Base-by-base conservation (phyloP, 164 flowering plant genomes). In the Houttuynia cordata region DNA sequence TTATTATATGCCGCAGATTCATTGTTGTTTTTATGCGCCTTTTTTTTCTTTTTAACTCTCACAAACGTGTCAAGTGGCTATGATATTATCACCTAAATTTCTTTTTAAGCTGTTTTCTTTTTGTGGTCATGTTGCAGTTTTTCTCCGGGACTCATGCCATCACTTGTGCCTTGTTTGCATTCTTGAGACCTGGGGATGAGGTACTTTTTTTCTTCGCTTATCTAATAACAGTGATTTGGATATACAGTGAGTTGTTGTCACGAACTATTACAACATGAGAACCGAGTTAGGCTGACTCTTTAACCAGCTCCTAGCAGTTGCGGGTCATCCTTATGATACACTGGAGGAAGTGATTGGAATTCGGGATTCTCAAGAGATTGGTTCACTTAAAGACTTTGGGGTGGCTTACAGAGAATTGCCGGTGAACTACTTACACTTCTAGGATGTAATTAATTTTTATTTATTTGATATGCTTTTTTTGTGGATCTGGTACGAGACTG, bases 71-170 rank as follows among this genome's bases (percentile, higher is more conserved):
- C 37, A 30, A 30, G 6, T 30, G 37, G 37, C 37, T 2, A 30
- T 30, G 6, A 30, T 30, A 30, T 6, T 30, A 30, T 30, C 37
- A 30, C 6, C 4, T 30, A 30, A 30, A 30, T 30, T 30, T 30
- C 2, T 30, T 6, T 6, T 30, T 2, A 30, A 30, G 6, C 37
- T 30, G 61, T 24, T 24, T 50, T 53, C 55, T 4, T 18, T 21
- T 65, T 40, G 37, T 30, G 37, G 37, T 30, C 37, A 15, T 60
- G 19, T 56, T 60, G 64, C 79, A 90, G 97, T 87, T 90, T 67
- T 90, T 90, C 71, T 90, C 97, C 72, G 97, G 97, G 42, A 90
- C 97, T 53, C 97, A 90, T 85, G 97, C 97, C 14, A 90, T 90
- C 54, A 79, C 97, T 25, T 87, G 97, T 80, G 97, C 97, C 30